Percentiles rank a stretch among this genome's conserved stretches.
Conservation (phyloP, 768 basidiomycete genomes). For the Termitomyces sp. region DNA sequence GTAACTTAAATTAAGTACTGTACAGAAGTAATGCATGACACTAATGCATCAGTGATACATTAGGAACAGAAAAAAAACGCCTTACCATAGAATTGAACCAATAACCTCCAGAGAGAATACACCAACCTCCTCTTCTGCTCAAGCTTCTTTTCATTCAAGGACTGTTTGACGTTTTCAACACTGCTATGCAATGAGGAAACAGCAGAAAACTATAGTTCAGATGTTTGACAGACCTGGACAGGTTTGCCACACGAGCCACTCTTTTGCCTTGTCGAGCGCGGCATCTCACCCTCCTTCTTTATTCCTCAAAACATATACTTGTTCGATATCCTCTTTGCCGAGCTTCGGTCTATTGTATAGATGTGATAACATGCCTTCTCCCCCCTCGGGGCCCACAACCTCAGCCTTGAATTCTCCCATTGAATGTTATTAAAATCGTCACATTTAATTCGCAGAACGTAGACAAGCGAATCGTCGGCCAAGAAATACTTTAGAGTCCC, state of each 20-base stretch:
- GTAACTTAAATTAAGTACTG: no score
- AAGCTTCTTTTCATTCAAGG: no score
- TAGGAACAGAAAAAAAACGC: no score
- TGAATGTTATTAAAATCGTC: constrained; percentile 35
- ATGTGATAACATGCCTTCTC: constrained; percentile 51
- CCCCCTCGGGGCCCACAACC: constrained; percentile 44
- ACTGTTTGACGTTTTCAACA: no score
- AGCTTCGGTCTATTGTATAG: constrained; percentile 45
- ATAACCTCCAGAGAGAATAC: no score
- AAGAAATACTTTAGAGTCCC: constrained; percentile 49
- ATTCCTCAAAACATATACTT: constrained; percentile 28
- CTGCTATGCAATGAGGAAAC: neutral
- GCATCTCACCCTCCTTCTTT: constrained; percentile 30
- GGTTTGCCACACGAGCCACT: constrained; percentile 4
- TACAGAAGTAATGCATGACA: no score
- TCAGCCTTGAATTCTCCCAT: constrained; percentile 47
- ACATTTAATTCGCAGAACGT: constrained; percentile 44
- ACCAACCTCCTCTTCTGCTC: no score
- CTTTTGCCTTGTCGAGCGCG: constrained; percentile 10
- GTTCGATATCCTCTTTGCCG: constrained; percentile 45
- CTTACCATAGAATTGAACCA: no score
- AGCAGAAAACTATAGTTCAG: neutral
- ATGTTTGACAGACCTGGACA: neutral
- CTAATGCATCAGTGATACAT: no score
- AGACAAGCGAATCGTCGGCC: constrained; percentile 32